Conservation (phyloP, 495 filamentous ascomycete species). For the Immersiella caudata region DNA sequence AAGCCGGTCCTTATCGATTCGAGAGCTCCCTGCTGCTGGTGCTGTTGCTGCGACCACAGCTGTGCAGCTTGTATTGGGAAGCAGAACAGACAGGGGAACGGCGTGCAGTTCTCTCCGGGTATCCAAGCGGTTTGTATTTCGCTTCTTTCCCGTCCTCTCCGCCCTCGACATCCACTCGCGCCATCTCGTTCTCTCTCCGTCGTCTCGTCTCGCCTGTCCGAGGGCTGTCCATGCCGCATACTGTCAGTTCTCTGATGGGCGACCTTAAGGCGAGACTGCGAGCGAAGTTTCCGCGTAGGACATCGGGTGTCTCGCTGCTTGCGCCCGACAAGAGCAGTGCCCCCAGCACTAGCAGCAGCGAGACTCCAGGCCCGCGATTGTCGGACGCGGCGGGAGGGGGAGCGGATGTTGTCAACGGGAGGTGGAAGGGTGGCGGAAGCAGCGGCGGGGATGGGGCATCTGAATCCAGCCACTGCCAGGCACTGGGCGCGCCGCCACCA, state of each 20-base stretch:
- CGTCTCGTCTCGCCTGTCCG: conserved; percentile 6
- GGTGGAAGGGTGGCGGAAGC: background rate
- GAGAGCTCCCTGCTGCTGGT: conserved; percentile 1
- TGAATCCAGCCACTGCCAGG: conserved; percentile 14
- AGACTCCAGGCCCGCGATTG: conserved; percentile 25
- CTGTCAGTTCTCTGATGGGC: conserved; percentile 38
- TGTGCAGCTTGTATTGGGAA: background rate
- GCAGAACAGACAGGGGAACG: background rate
- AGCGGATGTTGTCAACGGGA: background rate
- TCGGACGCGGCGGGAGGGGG: background rate
- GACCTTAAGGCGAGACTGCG: conserved; percentile 51
- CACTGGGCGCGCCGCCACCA: background rate
- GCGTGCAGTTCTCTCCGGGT: background rate
- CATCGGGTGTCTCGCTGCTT: conserved; percentile 43
- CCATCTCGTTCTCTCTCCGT: background rate
- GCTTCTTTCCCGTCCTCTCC: background rate
- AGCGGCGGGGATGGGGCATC: background rate
- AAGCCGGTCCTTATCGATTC: conserved; percentile 25
- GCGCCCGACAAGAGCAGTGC: conserved; percentile 29
- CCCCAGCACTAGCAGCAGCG: conserved; percentile 25
- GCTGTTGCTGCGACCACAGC: background rate
- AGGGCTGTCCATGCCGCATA: conserved; percentile 12
- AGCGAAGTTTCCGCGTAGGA: conserved; percentile 50
- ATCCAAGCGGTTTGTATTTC: background rate
- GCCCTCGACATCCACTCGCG: background rate